Percentiles rank a stretch among this genome's conserved stretches.
Conservation (phyloP, 306 rosid genomes). For the Lupinus albus region DNA sequence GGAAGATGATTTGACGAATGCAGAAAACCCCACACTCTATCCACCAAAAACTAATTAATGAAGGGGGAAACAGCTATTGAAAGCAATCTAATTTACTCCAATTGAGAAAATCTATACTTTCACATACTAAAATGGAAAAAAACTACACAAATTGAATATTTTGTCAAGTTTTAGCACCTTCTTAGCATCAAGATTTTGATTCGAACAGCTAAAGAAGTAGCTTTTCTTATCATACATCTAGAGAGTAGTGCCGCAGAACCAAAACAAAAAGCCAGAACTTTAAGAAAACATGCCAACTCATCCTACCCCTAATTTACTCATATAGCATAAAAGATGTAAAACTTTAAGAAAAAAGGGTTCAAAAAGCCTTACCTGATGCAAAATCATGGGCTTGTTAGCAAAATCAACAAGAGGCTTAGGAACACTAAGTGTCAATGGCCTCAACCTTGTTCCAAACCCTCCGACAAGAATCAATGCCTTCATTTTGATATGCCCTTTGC, state of each 20-base stretch:
- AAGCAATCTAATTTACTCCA: slow-evolving; percentile 21
- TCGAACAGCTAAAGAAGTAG: slow-evolving; percentile 5
- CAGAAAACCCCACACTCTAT: slow-evolving; percentile 6
- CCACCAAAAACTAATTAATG: slow-evolving; percentile 29
- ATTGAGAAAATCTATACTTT: slow-evolving; percentile 21
- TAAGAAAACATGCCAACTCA: slow-evolving; percentile 9
- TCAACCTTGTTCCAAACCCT: slow-evolving; percentile 98
- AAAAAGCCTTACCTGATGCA: slow-evolving; percentile 79
- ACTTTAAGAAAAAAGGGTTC: slow-evolving; percentile 33
- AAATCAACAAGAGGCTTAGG: slow-evolving; percentile 99
- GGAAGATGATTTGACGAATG: slow-evolving; percentile 17
- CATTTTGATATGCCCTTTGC: slow-evolving; percentile 59
- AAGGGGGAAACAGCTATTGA: background rate
- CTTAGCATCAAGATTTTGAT: slow-evolving; percentile 16
- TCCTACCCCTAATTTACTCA: slow-evolving; percentile 22
- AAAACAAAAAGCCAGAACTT: background rate
- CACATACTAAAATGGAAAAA: slow-evolving; percentile 23
- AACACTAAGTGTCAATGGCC: slow-evolving; percentile 97
- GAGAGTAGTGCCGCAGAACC: background rate
- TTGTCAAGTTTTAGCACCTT: slow-evolving; percentile 31
- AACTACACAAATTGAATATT: background rate
- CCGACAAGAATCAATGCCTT: slow-evolving; percentile 99
- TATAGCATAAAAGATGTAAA: background rate
- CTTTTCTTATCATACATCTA: slow-evolving; percentile 13
- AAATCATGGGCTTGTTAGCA: slow-evolving; percentile 98